Evolutionary conservation across 2,329 filamentous ascomycete species (phyloP).

Genomic region (Dactylellina haptotyla): DNA sequence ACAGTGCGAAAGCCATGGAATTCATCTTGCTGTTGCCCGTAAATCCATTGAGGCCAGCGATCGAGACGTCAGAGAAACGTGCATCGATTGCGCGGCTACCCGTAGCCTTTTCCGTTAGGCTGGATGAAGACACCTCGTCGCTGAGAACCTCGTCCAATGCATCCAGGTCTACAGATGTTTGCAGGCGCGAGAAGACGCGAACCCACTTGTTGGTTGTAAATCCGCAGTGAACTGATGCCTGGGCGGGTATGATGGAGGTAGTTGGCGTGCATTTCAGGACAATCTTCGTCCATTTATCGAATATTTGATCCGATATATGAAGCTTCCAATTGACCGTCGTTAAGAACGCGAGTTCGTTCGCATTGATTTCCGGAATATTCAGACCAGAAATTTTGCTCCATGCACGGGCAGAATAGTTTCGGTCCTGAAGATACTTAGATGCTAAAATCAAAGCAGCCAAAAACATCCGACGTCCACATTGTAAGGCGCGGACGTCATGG

Average conservation of each 20-base stretch:
- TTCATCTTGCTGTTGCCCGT: slow-evolving; percentile 8
- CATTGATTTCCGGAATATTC: slow-evolving; percentile 91
- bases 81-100: background rate
- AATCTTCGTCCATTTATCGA: slow-evolving; percentile 93
- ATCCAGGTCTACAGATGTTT: slow-evolving; percentile 26
- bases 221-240: background rate
- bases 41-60: slow-evolving; percentile 1
- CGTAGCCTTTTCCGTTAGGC: slow-evolving; percentile 10
- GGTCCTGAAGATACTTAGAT: slow-evolving; percentile 97
- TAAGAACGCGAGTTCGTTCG: slow-evolving; percentile 93
- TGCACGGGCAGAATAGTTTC: slow-evolving; percentile 95
- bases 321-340: slow-evolving; percentile 91
- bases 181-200: slow-evolving; percentile 26
- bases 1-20: slow-evolving; percentile 47
- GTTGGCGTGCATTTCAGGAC: slow-evolving; percentile 82
- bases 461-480: slow-evolving; percentile 98
- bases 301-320: slow-evolving; percentile 87
- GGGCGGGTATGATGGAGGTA: slow-evolving; percentile 42
- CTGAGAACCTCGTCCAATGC: slow-evolving; percentile 28
- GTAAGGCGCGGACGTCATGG: slow-evolving; percentile 79
- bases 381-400: slow-evolving; percentile 99
- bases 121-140: slow-evolving; percentile 10
- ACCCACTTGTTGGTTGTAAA: slow-evolving; percentile 37
- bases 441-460: slow-evolving; percentile 92
- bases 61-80: background rate